Base-by-base conservation (phyloP, 176 grass and related monocot species). In the Sorghum bicolor region DNA sequence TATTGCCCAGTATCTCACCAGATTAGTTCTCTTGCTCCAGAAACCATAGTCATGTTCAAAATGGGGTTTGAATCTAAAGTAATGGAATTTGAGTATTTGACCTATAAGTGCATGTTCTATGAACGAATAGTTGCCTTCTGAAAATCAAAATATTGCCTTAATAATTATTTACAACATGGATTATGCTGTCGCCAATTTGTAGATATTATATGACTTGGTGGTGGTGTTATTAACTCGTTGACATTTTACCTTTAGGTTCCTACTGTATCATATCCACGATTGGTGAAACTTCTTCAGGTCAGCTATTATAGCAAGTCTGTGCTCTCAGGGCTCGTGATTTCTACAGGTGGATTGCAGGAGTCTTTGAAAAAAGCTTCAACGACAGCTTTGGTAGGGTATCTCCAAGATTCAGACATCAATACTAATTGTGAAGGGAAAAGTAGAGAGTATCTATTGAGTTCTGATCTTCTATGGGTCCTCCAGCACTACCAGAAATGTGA, bases 281-380 rank as follows among this genome's bases (percentile, higher is more conserved):
- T 98, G 25, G 89, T 98, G 84, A 92, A 98, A 62, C 91, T 98
- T 90, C 93, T 98, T 75, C 81, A 64, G 44, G 87, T 87, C 66
- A 87, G 64, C 64, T 90, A 84, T 83, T 98, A 92, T 86, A 98
- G 96, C 69, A 83, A 81, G 64, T 61, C 44, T 88, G 91, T 98
- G 83, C 96, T 95, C 75, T 90, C 96, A 79, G 93, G 96, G 24
- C 89, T 98, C 71, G 96, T 98, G 64, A 90, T 98, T 79, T 92
- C 96, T 90, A 91, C 80, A n/a, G 96, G 96, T 88, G 96, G 89
- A 65, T 91, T 98, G 85, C 96, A 95, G 77, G 96, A 94, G 67
- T 98, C 93, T 50, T 82, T 98, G 82, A 84, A 79, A 57, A 98
- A 92, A 90, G 70, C 86, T 78, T 89, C 93, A 62, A 82, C 79